Conservation (phyloP, 2,329 filamentous ascomycete species). For the Neofusicoccum sp. region DNA sequence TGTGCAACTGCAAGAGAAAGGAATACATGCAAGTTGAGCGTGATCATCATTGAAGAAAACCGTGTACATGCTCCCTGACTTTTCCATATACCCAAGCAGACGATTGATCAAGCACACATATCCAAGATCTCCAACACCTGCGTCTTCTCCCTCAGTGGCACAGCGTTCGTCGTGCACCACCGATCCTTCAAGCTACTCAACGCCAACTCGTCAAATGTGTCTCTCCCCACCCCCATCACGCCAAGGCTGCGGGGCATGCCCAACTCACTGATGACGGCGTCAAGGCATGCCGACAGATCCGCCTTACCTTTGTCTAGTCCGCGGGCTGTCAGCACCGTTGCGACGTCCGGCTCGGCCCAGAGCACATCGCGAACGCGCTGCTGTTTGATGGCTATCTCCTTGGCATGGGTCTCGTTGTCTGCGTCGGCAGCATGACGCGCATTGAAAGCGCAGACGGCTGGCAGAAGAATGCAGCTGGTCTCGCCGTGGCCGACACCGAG, state of each 20-base stretch:
- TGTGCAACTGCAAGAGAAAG: no score
- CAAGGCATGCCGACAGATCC: slow-evolving; percentile 54
- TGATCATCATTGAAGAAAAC: no score
- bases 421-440: slow-evolving; percentile 22
- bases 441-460: slow-evolving; percentile 59
- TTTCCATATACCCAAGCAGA: no score
- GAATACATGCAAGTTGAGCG: no score
- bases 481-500: slow-evolving; percentile 60
- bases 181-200: slow-evolving; percentile 51
- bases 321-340: slow-evolving; percentile 34
- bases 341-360: slow-evolving; percentile 38
- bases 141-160: slow-evolving; percentile 46
- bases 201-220: slow-evolving; percentile 50
- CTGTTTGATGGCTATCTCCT: slow-evolving; percentile 36
- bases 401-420: slow-evolving; percentile 34
- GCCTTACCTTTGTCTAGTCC: slow-evolving; percentile 28
- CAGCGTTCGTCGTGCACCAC: slow-evolving; percentile 52
- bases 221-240: slow-evolving; percentile 51
- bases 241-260: slow-evolving; percentile 55
- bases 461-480: slow-evolving; percentile 57
- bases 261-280: slow-evolving; percentile 51
- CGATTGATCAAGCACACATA: not conserved
- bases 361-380: slow-evolving; percentile 41
- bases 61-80: no score
- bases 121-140: slow-evolving; percentile 55